Percentiles rank a stretch among this genome's conserved stretches.
Conservation (phyloP, 176 grass and related monocot genomes). For the Poa pratensis region DNA sequence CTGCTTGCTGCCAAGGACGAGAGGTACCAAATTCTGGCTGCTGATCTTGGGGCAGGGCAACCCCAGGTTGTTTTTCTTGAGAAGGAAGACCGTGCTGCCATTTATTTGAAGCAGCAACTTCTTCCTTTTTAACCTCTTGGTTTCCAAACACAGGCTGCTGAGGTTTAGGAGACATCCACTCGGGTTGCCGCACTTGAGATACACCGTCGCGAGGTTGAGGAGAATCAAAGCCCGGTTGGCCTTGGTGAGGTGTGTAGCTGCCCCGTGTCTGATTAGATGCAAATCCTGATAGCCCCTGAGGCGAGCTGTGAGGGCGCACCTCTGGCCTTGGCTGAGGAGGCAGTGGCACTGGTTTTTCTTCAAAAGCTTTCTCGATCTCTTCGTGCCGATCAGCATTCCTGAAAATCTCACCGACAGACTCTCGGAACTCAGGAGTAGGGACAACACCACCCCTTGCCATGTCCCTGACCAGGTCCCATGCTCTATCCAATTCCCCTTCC, state of each 20-base stretch:
- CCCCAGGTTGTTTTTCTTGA: constrained; percentile 23
- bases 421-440: constrained; percentile 42
- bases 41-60: background rate
- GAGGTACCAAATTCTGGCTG: constrained; percentile 4
- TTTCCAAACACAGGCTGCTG: constrained; percentile 14
- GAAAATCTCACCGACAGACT: constrained; percentile 44
- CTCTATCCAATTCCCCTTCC: constrained; percentile 53
- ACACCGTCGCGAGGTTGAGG: constrained; percentile 31
- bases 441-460: constrained; percentile 57
- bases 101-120: constrained; percentile 12
- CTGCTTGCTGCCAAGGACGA: constrained; percentile 20
- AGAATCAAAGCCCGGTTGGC: constrained; percentile 31
- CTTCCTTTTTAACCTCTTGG: background rate
- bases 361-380: constrained; percentile 57
- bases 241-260: constrained; percentile 35
- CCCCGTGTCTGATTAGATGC: constrained; percentile 31
- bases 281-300: constrained; percentile 39
- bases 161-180: constrained; percentile 15
- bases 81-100: constrained; percentile 4
- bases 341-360: constrained; percentile 48
- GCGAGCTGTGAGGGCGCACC: constrained; percentile 19
- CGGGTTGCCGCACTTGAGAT: constrained; percentile 8
- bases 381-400: constrained; percentile 44
- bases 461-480: constrained; percentile 43
- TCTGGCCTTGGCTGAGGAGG: constrained; percentile 45